Base-by-base conservation (phyloP, 2,329 filamentous ascomycete genomes). In the Trichophyton equinum region DNA sequence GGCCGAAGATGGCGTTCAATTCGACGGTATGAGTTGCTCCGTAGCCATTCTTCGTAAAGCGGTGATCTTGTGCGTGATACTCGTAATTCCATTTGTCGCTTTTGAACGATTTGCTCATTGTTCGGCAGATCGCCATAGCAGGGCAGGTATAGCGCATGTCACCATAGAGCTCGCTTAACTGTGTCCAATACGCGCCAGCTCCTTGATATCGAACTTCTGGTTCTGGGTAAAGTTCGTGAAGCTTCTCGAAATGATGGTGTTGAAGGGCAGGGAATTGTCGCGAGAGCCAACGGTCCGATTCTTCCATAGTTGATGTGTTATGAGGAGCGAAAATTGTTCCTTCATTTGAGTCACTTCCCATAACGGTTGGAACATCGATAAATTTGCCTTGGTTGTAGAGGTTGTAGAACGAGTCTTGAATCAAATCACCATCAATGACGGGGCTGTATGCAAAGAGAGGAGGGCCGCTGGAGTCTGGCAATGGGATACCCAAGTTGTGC, bases 1-100 rank as follows among this genome's bases (percentile, higher is more conserved):
- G 81, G 0, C 87, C 87, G 75, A 83, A 90, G 58, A 91, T 83
- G 0, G 85, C 84, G 57, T 81, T 79, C 0, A 84, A 64, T 68
- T 91, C 87, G 7, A 83, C 78, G 0, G 83, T 86, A 66, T 91
- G 87, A 5, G 81, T 79, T 0, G 87, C 85, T 0, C 87, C 87
- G 1, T 79, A 68, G 1, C 87, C 86, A 1, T 73, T 67, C 0
- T 74, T 75, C 22, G 81, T 73, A 55, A 82, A 75, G 0, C 67
- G 66, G 0, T 81, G 78, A 63, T 89, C 86, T 47, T 82, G 74
- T 2, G 89, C 87, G 60, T 85, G 81, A 74, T 84, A 89, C 47
- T 81, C 82, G 69, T 91, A 91, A 68, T 83, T 85, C 80, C 82
- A 91, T 25, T 79, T 81, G 1, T 18, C 69, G 27, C 38, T 76